Evolutionary conservation across 176 grass and related monocot genomes (phyloP).

Genomic region (Carex cristatella): DNA sequence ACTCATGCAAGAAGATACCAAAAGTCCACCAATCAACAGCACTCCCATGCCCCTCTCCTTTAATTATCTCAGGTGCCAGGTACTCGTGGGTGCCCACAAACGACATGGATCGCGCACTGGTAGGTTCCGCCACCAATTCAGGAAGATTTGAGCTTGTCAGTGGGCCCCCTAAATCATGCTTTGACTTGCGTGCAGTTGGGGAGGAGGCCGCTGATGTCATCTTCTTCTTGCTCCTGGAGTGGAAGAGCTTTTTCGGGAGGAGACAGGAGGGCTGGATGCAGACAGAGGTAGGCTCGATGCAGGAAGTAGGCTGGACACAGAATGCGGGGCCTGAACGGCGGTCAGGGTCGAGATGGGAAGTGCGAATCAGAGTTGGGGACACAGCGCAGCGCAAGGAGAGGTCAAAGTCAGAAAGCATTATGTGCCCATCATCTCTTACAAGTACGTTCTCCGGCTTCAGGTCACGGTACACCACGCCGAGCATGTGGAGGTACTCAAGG

Average conservation of each 20-base stretch:
- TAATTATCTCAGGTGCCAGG: conserved; percentile 88
- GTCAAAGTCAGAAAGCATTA: conserved; percentile 97
- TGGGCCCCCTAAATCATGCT: conserved; percentile 23
- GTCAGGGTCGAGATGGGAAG: conserved; percentile 55
- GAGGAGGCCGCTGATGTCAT: conserved; percentile 14
- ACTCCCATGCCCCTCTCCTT: conserved; percentile 93
- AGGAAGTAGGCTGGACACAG: conserved; percentile 71
- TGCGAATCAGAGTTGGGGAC: conserved; percentile 70
- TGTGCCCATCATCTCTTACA: conserved; percentile 88
- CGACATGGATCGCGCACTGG: conserved; percentile 80
- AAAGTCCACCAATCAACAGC: conserved; percentile 99
- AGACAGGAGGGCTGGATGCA: conserved; percentile 84
- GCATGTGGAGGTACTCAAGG: conserved; percentile 93
- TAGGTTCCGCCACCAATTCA: conserved; percentile 77
- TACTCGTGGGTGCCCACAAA: conserved; percentile 95
- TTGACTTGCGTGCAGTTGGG: conserved; percentile 1
- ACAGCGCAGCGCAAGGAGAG: conserved; percentile 80
- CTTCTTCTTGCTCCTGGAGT: conserved; percentile 76
- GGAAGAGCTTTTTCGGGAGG: conserved; percentile 65
- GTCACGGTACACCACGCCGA: conserved; percentile 88
- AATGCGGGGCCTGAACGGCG: conserved; percentile 45
- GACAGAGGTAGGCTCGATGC: conserved; percentile 73
- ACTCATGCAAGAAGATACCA: conserved; percentile 80
- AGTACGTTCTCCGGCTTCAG: conserved; percentile 94
- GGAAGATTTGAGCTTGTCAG: conserved; percentile 53